These are phyloP conservation scores for Saturnispora dispora DNA, from an alignment of 805 yeast genomes.

Conservation along the genomic window DNA sequence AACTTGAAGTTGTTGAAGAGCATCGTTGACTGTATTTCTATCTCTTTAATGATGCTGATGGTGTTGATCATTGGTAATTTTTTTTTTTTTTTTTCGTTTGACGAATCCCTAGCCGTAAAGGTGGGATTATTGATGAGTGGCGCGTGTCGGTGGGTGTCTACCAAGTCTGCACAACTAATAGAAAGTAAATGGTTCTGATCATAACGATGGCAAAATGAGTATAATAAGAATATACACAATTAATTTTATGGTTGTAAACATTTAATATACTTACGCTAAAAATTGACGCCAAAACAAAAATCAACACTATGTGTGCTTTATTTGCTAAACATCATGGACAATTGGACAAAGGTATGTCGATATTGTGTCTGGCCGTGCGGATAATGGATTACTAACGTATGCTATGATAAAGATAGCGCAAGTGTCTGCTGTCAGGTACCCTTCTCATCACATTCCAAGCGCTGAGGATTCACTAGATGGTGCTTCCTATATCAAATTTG, in stretches of 20 bases:
- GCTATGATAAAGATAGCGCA: slow-evolving; percentile 2
- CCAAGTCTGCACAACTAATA: background rate
- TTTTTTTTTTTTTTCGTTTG: background rate
- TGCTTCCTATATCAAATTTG: slow-evolving; percentile 42
- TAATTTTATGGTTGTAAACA: background rate
- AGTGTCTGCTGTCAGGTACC: slow-evolving; percentile 10
- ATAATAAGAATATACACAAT: background rate
- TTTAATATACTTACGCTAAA: background rate
- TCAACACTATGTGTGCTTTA: background rate
- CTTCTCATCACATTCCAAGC: slow-evolving; percentile 17
- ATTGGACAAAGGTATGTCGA: slow-evolving; percentile 9
- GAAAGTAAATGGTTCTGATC: background rate
- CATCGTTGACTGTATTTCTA: slow-evolving; percentile 9
- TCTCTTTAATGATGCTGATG: background rate
- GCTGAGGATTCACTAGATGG: slow-evolving; percentile 15
- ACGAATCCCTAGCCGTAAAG: background rate
- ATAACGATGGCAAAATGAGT: background rate
- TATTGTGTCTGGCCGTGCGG: too few species aligned
- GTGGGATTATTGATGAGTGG: background rate
- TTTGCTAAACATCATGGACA: slow-evolving; percentile 7
- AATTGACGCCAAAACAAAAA: background rate
- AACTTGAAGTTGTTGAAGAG: slow-evolving; percentile 21
- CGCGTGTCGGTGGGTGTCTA: background rate
- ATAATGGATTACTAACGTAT: background rate
- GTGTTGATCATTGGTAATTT: background rate